Conservation (phyloP, 2,329 filamentous ascomycete species). For the Fusarium fracticaudum region DNA sequence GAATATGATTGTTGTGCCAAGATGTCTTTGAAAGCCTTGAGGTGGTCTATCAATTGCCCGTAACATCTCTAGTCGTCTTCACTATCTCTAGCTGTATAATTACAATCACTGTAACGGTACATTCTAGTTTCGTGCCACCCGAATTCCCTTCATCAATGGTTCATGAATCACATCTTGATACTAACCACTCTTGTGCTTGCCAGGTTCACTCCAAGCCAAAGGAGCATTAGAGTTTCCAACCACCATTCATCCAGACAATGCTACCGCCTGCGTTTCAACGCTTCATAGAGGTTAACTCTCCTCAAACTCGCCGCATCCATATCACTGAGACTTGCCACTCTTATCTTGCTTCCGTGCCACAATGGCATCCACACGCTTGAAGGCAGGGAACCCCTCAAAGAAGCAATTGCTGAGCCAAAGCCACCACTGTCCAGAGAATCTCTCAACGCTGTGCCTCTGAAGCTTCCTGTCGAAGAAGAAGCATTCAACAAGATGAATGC, state of each 20-base stretch:
- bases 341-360: slow-evolving; percentile 56
- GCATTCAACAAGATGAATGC: slow-evolving; percentile 73
- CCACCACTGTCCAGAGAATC: slow-evolving; percentile 61
- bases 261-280: not conserved
- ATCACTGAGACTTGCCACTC: slow-evolving; percentile 44
- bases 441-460: slow-evolving; percentile 57
- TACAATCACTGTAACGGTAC: not conserved
- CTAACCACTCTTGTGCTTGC: not conserved
- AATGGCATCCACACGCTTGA: slow-evolving; percentile 61
- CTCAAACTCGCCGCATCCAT: not conserved
- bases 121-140: not conserved
- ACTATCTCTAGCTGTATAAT: not conserved
- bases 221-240: too few species aligned
- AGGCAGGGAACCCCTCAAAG: slow-evolving; percentile 63
- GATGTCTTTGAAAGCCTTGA: not conserved
- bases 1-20: too few species aligned
- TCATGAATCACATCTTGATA: not conserved
- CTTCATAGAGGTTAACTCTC: not conserved
- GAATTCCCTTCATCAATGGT: not conserved
- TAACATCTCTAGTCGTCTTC: not conserved
- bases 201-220: not conserved
- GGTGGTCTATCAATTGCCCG: not conserved
- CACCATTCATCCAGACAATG: not conserved
- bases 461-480: slow-evolving; percentile 61
- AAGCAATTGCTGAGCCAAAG: slow-evolving; percentile 63